Percentiles rank a stretch among this genome's conserved stretches.
Conservation (phyloP, 352 stramenopile species). For the Saprolegnia parasitica region DNA sequence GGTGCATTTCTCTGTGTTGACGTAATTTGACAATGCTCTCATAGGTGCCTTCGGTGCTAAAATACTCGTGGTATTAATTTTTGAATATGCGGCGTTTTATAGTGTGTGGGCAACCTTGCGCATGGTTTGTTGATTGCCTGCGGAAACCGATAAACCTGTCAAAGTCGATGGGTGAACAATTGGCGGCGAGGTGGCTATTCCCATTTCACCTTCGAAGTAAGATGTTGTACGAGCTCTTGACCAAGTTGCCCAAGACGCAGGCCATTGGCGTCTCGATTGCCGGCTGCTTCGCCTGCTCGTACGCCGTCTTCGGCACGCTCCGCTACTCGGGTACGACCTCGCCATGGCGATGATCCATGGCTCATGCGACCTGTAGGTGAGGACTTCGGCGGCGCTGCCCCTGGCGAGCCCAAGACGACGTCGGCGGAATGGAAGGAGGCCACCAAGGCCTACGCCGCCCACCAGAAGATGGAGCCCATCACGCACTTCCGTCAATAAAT, state of each 20-base stretch:
- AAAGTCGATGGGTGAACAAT: slow-evolving; percentile 21
- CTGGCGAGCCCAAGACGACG: slow-evolving; percentile 59
- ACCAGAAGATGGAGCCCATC: slow-evolving; percentile 82
- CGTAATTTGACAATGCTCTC: background rate
- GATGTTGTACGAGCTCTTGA: slow-evolving; percentile 61
- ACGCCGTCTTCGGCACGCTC: slow-evolving; percentile 43
- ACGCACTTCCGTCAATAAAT: slow-evolving; percentile 77
- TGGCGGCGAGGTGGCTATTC: slow-evolving; percentile 25
- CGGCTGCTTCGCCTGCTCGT: slow-evolving; percentile 41
- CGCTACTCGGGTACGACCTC: slow-evolving; percentile 56
- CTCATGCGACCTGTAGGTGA: slow-evolving; percentile 37
- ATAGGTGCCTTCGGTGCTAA: background rate
- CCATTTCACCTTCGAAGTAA: slow-evolving; percentile 22
- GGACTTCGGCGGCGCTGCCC: slow-evolving; percentile 50
- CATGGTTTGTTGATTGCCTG: background rate
- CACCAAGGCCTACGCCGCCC: slow-evolving; percentile 68
- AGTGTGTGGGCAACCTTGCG: background rate
- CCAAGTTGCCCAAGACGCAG: slow-evolving; percentile 62
- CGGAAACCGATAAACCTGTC: slow-evolving; percentile 13
- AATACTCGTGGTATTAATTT: slow-evolving; percentile 9
- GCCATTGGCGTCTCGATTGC: slow-evolving; percentile 48
- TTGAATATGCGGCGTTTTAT: slow-evolving; percentile 15
- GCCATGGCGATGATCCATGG: slow-evolving; percentile 6
- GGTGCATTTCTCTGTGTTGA: slow-evolving; percentile 21
- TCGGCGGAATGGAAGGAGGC: slow-evolving; percentile 69